Base-by-base conservation (phyloP, 768 basidiomycete species). In the Paxillus rubicundulus region DNA sequence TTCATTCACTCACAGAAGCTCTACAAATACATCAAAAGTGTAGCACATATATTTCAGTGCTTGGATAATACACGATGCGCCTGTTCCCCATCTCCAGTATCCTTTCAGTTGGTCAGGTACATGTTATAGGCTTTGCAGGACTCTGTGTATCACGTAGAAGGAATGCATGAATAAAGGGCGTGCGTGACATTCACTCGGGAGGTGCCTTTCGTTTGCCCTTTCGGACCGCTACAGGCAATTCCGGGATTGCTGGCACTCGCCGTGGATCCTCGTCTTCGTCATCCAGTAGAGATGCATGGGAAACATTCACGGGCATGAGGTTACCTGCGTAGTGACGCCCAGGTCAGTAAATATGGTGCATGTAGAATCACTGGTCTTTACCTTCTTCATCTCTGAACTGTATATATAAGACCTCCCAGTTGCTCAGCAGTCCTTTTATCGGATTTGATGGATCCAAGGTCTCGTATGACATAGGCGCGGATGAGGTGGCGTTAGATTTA, bases 321-420 rank as follows among this genome's bases (percentile, higher is more conserved):
- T 78, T 69, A 49, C 86, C 87, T 89, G 54, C 27, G 16, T 16
- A 49, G 43, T 14, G n/a, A 34, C 14, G 36, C 33, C 34, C 36
- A 4, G 28, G 21, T 59, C 49, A 59, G 32, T 9, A 42, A 45
- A 1, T 14, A 28, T 8, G 3, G 32, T 16, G 10, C 7, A 39
- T 14, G 43, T 17, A 16, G 9, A 12, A 36, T 33, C 21, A 32
- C 54, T 17, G 12, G 21, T 45, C 74, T 81, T 75, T 68, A 89
- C 89, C 84, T 43, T 77, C 72, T 33, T 73, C 67, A 62, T 86
- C 79, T 57, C 75, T 80, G 58, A 89, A 89, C 61, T 82, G 85
- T 32, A 92, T 61, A 59, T 81, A 89, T 17, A 91, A 54, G 13
- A 69, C 70, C 37, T 89, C 89, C 85, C 87, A 92, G 48, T 82